Percentiles rank a stretch among this genome's conserved stretches.
Evolutionary conservation across 2,329 filamentous ascomycete genomes (phyloP).

Genomic region (Colletotrichum musae): DNA sequence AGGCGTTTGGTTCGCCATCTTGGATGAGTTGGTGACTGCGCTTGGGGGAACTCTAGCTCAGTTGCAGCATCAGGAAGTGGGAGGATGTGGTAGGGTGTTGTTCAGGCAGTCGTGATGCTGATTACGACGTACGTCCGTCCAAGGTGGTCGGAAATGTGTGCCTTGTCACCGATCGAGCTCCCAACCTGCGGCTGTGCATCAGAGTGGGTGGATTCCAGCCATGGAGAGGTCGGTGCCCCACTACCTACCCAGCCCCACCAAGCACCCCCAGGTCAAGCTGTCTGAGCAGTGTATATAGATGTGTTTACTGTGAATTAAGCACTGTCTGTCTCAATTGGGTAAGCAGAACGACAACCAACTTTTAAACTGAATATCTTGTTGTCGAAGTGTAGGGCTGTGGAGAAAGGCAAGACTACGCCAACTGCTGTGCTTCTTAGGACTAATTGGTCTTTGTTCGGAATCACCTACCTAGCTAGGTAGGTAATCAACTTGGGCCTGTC

Average conservation of each 20-base stretch:
- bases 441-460: too few relatives aligned
- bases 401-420: too few relatives aligned
- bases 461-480: too few relatives aligned
- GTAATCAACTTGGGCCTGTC: too few relatives aligned
- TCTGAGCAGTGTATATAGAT: slow-evolving; percentile 3
- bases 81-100: slow-evolving; percentile 14
- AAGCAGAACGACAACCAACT: too few relatives aligned
- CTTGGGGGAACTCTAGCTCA: slow-evolving; percentile 34
- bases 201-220: slow-evolving; percentile 39
- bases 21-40: slow-evolving; percentile 23
- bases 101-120: slow-evolving; percentile 39
- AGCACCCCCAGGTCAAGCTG: slow-evolving; percentile 12
- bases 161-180: slow-evolving; percentile 42
- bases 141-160: slow-evolving; percentile 42
- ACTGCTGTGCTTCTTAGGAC: too few relatives aligned
- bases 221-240: slow-evolving; percentile 41
- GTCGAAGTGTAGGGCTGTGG: too few relatives aligned
- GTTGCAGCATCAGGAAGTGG: slow-evolving; percentile 33
- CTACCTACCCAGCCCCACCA: slow-evolving; percentile 38
- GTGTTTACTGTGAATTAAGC: background rate
- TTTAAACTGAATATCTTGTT: too few relatives aligned
- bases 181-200: slow-evolving; percentile 43
- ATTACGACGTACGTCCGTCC: slow-evolving; percentile 42
- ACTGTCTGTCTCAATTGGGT: slow-evolving; percentile 6
- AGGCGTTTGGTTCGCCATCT: slow-evolving; percentile 97